Percentiles rank a stretch among this genome's conserved stretches.
Conservation (phyloP, 1,139 yeast genomes). For the Candida glucosophila region DNA sequence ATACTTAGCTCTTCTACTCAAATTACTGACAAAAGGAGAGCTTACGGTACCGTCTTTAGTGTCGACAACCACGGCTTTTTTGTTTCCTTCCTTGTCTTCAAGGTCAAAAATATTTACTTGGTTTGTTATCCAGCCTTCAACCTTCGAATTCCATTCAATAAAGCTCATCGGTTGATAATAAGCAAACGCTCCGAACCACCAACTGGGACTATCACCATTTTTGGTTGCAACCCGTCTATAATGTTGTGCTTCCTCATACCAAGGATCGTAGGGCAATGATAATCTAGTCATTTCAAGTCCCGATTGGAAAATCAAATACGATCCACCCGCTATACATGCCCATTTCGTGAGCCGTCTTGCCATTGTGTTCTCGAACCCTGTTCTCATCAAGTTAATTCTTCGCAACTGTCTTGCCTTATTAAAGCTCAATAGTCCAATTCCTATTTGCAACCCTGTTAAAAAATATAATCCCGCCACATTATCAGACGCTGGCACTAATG, state of each 20-base stretch:
- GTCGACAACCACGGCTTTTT: too few relatives aligned
- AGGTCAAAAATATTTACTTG: slow-evolving; percentile 9
- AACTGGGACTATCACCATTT: slow-evolving; percentile 34
- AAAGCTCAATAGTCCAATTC: slow-evolving; percentile 19
- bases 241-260: slow-evolving; percentile 50
- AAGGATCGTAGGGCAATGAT: slow-evolving; percentile 49
- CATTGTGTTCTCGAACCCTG: slow-evolving; percentile 9
- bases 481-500: slow-evolving; percentile 58
- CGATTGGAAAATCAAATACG: slow-evolving; percentile 20
- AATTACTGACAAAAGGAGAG: slow-evolving; percentile 4
- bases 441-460: slow-evolving; percentile 42
- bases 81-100: slow-evolving; percentile 3
- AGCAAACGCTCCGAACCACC: slow-evolving; percentile 56
- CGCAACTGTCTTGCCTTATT: slow-evolving; percentile 13
- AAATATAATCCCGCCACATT: slow-evolving; percentile 40
- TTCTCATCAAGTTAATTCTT: slow-evolving; percentile 8
- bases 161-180: slow-evolving; percentile 45
- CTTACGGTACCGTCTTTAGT: slow-evolving; percentile 1
- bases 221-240: slow-evolving; percentile 37
- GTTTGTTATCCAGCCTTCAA: slow-evolving; percentile 21
- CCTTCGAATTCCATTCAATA: slow-evolving; percentile 35
- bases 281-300: slow-evolving; percentile 46
- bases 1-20: slow-evolving; percentile 14
- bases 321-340: slow-evolving; percentile 13
- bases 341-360: slow-evolving; percentile 9